These are phyloP conservation scores for Talaromyces pinophilus DNA, from an alignment of 2,329 filamentous ascomycete species.

Conservation along the genomic window DNA sequence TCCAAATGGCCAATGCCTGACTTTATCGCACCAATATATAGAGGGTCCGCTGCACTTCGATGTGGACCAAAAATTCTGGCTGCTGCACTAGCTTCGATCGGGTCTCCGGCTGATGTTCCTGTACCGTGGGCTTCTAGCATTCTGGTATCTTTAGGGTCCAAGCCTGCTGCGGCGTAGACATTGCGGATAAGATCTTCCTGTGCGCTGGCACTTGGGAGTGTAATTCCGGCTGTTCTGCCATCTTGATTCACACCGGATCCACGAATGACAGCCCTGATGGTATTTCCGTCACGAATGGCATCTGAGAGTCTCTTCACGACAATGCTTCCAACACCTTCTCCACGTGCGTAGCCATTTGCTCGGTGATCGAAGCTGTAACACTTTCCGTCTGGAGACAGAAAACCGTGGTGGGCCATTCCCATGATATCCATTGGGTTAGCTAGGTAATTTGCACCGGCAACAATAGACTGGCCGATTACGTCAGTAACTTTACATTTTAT, in stretches of 20 bases:
- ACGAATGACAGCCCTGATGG: conserved; percentile 36
- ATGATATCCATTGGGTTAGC: conserved; percentile 22
- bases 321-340: conserved; percentile 35
- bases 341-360: conserved; percentile 48
- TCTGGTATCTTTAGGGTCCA: conserved; percentile 15
- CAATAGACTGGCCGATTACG: conserved; percentile 13
- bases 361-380: conserved; percentile 38
- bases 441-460: conserved; percentile 24
- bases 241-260: conserved; percentile 30
- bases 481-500: background rate
- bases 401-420: conserved; percentile 25
- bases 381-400: conserved; percentile 30
- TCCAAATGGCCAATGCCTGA: conserved; percentile 34
- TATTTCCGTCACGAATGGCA: conserved; percentile 34
- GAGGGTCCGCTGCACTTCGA: conserved; percentile 20
- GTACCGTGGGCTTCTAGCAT: conserved; percentile 33
- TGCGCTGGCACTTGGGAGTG: conserved; percentile 27
- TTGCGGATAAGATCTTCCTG: conserved; percentile 29
- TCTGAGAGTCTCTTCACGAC: conserved; percentile 33
- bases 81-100: conserved; percentile 27
- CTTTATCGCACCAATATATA: conserved; percentile 30
- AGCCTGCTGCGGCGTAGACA: conserved; percentile 16
- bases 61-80: conserved; percentile 25
- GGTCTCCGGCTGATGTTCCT: conserved; percentile 31
- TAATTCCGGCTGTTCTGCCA: conserved; percentile 29